Evolutionary conservation across 2,329 filamentous ascomycete genomes (phyloP).

Genomic region (Blumeriella jaapii): DNA sequence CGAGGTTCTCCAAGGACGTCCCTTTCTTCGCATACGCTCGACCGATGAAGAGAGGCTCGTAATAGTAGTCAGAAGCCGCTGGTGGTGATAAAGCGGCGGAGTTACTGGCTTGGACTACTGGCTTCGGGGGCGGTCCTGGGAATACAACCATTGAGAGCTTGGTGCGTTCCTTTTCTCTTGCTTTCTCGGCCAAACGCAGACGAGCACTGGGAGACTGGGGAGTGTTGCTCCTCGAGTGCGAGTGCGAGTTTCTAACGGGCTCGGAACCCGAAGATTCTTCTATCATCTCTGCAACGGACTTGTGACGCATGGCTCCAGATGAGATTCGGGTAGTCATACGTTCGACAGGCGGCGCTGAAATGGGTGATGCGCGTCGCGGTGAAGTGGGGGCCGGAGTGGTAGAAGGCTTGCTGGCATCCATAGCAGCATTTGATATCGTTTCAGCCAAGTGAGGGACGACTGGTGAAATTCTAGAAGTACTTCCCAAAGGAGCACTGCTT

Average conservation of each 20-base stretch:
- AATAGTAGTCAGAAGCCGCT: slow-evolving; percentile 43
- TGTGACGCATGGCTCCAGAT: slow-evolving; percentile 58
- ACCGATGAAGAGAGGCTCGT: slow-evolving; percentile 49
- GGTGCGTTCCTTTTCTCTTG: slow-evolving; percentile 46
- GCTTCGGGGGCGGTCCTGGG: slow-evolving; percentile 48
- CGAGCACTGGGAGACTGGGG: slow-evolving; percentile 33
- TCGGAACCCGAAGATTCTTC: slow-evolving; percentile 30
- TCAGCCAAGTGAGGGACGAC: slow-evolving; percentile 6
- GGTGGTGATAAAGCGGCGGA: slow-evolving; percentile 8
- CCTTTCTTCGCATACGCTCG: slow-evolving; percentile 45
- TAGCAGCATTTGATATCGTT: slow-evolving; percentile 3
- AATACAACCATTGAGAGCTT: slow-evolving; percentile 70
- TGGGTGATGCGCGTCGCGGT: slow-evolving; percentile 18
- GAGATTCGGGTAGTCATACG: slow-evolving; percentile 59
- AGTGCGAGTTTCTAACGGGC: slow-evolving; percentile 16
- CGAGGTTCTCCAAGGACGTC: slow-evolving; percentile 56
- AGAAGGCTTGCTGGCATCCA: slow-evolving; percentile 11
- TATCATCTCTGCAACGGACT: slow-evolving; percentile 62
- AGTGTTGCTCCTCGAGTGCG: slow-evolving; percentile 29
- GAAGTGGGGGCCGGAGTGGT: slow-evolving; percentile 10
- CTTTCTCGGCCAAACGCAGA: slow-evolving; percentile 23
- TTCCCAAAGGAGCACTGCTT: slow-evolving; percentile 11
- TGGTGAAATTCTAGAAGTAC: slow-evolving; percentile 3
- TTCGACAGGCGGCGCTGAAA: slow-evolving; percentile 29
- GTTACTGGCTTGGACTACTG: slow-evolving; percentile 25